Conservation (phyloP, 2,329 filamentous ascomycete genomes). For the Aspergillus latus region DNA sequence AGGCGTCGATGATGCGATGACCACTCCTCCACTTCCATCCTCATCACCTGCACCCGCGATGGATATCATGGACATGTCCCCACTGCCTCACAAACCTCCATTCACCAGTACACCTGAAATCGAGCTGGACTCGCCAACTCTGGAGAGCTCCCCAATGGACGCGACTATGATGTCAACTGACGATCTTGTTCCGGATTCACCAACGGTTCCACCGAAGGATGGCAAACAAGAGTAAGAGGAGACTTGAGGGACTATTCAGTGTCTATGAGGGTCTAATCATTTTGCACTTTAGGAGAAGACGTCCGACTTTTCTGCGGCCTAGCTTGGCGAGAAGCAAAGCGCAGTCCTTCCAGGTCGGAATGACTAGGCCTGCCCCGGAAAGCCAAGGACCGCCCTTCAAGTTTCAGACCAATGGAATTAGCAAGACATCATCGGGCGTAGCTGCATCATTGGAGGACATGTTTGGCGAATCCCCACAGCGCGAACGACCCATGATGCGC, state of each 20-base stretch:
- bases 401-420: conserved; percentile 61
- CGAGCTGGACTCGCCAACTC: conserved; percentile 71
- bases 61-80: conserved; percentile 91
- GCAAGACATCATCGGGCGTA: conserved; percentile 56
- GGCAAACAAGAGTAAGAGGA: conserved; percentile 38
- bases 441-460: conserved; percentile 73
- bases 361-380: conserved; percentile 62
- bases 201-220: conserved; percentile 34
- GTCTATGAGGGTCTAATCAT: conserved; percentile 22
- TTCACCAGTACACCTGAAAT: conserved; percentile 61
- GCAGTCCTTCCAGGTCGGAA: conserved; percentile 66
- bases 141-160: conserved; percentile 52
- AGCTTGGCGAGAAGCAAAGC: conserved; percentile 74
- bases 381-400: conserved; percentile 70
- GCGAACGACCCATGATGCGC: conserved; percentile 63
- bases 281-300: conserved; percentile 57
- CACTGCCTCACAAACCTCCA: conserved; percentile 80
- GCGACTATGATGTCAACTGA: conserved; percentile 38
- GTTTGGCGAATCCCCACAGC: conserved; percentile 76
- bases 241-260: not conserved
- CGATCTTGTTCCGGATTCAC: conserved; percentile 44
- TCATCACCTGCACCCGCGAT: conserved; percentile 73
- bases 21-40: conserved; percentile 78
- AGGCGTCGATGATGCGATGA: conserved; percentile 64
- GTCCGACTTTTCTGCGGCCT: conserved; percentile 69